These are phyloP conservation scores for Ilyonectria mors-panacis DNA, from an alignment of 2,329 filamentous ascomycete genomes.

Conservation along the genomic window DNA sequence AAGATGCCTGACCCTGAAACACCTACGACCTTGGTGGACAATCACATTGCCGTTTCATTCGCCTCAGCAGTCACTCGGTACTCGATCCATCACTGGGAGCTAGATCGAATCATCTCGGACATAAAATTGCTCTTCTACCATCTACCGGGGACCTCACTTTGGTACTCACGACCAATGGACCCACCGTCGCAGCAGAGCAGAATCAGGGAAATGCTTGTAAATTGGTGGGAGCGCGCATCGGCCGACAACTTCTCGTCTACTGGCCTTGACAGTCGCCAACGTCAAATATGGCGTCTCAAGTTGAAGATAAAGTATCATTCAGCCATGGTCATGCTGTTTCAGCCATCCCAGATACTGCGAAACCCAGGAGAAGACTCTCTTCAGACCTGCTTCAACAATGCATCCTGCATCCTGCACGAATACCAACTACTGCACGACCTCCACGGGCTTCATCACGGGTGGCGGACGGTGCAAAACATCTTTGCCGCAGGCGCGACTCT, in stretches of 20 bases:
- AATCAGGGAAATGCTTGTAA: conserved; percentile 30
- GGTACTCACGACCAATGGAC: conserved; percentile 30
- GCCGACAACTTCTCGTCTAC: conserved; percentile 13
- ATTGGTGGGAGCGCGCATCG: conserved; percentile 32
- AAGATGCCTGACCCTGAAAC: conserved; percentile 32
- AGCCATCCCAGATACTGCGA: conserved; percentile 54
- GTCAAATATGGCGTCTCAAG: conserved; percentile 38
- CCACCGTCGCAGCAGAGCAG: conserved; percentile 24
- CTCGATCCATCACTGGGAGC: conserved; percentile 47
- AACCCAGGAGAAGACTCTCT: conserved; percentile 49
- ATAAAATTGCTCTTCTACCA: conserved; percentile 46
- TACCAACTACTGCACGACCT: conserved; percentile 52
- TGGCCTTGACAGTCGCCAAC: conserved; percentile 27
- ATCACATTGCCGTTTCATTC: conserved; percentile 5
- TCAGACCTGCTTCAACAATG: conserved; percentile 50
- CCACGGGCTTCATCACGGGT: conserved; percentile 51
- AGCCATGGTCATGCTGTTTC: conserved; percentile 53
- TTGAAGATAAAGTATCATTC: conserved; percentile 52
- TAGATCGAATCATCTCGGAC: conserved; percentile 44
- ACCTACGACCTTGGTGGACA: not conserved
- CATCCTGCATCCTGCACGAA: conserved; percentile 40
- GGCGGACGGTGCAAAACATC: conserved; percentile 56
- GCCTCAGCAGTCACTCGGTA: conserved; percentile 34
- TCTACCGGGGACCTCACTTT: conserved; percentile 35
- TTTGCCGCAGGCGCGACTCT: conserved; percentile 56